These are phyloP conservation scores for Anthoceros angustus DNA, from an alignment of 225 moss, liverwort and hornwort genomes.

Conservation along the genomic window DNA sequence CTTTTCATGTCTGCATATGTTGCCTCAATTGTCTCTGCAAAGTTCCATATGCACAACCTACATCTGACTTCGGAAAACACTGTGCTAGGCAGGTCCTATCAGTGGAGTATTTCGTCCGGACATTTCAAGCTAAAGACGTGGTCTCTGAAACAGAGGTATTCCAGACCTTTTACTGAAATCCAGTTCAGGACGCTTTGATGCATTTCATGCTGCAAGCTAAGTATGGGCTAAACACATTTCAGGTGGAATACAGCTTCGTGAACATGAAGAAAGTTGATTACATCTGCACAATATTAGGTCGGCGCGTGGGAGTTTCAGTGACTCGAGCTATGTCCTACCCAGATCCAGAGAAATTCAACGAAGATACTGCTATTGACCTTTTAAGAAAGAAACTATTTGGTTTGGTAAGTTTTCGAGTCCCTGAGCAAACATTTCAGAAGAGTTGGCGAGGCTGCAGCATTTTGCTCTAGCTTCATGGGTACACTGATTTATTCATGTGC, in stretches of 20 bases:
- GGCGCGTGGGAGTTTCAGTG: slow-evolving; percentile 63
- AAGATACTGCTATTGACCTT: slow-evolving; percentile 26
- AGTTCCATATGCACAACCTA: neutral
- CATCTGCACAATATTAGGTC: slow-evolving; percentile 46
- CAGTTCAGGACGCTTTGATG: too few species aligned
- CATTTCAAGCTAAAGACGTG: slow-evolving; percentile 52
- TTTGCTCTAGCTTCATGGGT: too few species aligned
- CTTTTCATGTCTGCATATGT: neutral
- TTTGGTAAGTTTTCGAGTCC: slow-evolving; percentile 22
- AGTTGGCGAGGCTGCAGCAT: too few species aligned
- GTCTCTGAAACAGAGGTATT: slow-evolving; percentile 60
- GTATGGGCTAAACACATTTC: neutral
- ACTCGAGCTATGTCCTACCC: slow-evolving; percentile 69
- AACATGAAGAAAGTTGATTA: slow-evolving; percentile 82
- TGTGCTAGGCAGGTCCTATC: slow-evolving; percentile 32
- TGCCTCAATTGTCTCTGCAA: neutral
- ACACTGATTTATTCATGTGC: neutral
- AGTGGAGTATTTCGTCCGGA: slow-evolving; percentile 52
- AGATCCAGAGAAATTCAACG: slow-evolving; percentile 27
- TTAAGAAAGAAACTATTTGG: slow-evolving; percentile 48
- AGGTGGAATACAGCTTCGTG: slow-evolving; percentile 48
- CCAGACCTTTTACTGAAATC: too few species aligned
- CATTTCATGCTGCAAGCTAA: neutral
- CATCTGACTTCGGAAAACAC: neutral
- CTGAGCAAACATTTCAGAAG: neutral